A percentile compares a stretch with the other conserved stretches of the same genome.
Evolutionary conservation across 2,329 filamentous ascomycete species (phyloP).

Genomic region (Aspergillus oerlinghausenensis): DNA sequence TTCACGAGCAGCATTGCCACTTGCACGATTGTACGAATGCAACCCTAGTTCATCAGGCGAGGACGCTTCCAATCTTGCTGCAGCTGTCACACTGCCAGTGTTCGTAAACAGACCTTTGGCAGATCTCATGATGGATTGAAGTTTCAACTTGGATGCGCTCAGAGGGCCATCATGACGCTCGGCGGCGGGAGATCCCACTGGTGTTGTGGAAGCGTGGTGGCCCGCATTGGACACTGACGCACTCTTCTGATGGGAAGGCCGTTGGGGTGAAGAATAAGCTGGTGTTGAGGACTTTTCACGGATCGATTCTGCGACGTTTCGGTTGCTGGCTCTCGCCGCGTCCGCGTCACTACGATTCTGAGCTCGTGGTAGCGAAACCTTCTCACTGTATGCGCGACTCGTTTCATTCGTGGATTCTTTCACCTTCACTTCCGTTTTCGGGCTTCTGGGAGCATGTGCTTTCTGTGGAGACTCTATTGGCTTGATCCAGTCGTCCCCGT

Average conservation of each 20-base stretch:
- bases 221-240: slow-evolving; percentile 57
- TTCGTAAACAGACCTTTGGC: slow-evolving; percentile 83
- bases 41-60: slow-evolving; percentile 36
- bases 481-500: slow-evolving; percentile 59
- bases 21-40: slow-evolving; percentile 25
- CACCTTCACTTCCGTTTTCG: slow-evolving; percentile 60
- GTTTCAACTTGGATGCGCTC: slow-evolving; percentile 86
- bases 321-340: slow-evolving; percentile 11
- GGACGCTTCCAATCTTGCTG: slow-evolving; percentile 54
- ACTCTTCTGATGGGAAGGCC: slow-evolving; percentile 53
- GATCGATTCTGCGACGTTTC: slow-evolving; percentile 29
- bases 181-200: slow-evolving; percentile 48
- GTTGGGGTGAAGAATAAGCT: slow-evolving; percentile 50
- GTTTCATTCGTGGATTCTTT: slow-evolving; percentile 28
- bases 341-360: slow-evolving; percentile 12
- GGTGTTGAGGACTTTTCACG: slow-evolving; percentile 66
- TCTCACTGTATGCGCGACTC: slow-evolving; percentile 13
- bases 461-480: slow-evolving; percentile 45
- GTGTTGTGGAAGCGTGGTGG: slow-evolving; percentile 52
- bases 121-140: slow-evolving; percentile 85
- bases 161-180: slow-evolving; percentile 68
- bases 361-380: background rate
- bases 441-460: slow-evolving; percentile 55
- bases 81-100: slow-evolving; percentile 56
- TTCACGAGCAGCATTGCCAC: slow-evolving; percentile 17